These are phyloP conservation scores for Agarophyton chilense DNA, from an alignment of 23 red algal species.

Conservation along the genomic window DNA sequence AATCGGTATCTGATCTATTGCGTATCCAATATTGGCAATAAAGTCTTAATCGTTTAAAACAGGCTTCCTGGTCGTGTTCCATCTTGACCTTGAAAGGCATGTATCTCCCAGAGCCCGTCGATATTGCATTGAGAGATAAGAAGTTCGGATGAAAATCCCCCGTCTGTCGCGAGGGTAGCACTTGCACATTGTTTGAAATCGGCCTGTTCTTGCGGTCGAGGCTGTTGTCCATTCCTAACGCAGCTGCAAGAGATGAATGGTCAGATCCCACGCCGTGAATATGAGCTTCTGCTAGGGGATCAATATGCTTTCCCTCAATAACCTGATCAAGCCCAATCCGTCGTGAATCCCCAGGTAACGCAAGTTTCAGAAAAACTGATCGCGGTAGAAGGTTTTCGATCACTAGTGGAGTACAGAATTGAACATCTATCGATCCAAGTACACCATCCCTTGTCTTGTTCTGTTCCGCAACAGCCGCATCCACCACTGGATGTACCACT, in stretches of 20 bases:
- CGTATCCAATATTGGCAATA: constrained; percentile 83
- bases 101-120: constrained; percentile 43
- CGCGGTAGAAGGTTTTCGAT: constrained; percentile 67
- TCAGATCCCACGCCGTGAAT: constrained; percentile 61
- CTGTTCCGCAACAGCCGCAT: background rate
- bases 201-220: background rate
- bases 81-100: constrained; percentile 45
- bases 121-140: constrained; percentile 15
- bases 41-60: constrained; percentile 30
- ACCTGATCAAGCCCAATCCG: background rate
- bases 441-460: background rate
- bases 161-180: constrained; percentile 1
- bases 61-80: constrained; percentile 23
- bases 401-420: constrained; percentile 65
- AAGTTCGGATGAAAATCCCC: constrained; percentile 54
- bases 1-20: constrained; percentile 72
- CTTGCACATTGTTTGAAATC: background rate
- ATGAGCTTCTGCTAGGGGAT: constrained; percentile 64
- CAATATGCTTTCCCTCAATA: constrained; percentile 36
- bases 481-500: constrained; percentile 40
- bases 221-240: constrained; percentile 60
- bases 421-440: constrained; percentile 49
- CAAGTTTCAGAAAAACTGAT: constrained; percentile 44
- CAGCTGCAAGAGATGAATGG: constrained; percentile 34
- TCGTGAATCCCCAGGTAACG: constrained; percentile 9